Evolutionary conservation across 2,329 filamentous ascomycete genomes (phyloP).

Genomic region (Gliomastix tumulicola): DNA sequence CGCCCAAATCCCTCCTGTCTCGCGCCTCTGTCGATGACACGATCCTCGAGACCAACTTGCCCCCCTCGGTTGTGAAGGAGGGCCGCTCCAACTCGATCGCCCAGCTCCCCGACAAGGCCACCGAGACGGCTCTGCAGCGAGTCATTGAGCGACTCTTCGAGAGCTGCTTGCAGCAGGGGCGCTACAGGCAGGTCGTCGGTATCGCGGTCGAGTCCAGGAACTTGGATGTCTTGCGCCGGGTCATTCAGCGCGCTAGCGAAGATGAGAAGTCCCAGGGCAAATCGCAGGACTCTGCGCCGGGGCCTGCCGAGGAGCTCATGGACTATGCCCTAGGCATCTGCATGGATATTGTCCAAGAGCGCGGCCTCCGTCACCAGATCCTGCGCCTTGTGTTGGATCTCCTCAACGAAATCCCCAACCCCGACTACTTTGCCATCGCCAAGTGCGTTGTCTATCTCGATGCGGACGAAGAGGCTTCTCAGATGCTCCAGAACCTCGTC

Average conservation of each 20-base stretch:
- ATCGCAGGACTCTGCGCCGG: conserved; percentile 36
- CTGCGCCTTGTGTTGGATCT: conserved; percentile 87
- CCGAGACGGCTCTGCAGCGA: conserved; percentile 71
- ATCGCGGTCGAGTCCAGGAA: conserved; percentile 95
- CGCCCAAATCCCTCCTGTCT: conserved; percentile 91
- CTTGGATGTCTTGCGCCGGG: conserved; percentile 75
- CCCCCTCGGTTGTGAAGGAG: conserved; percentile 40
- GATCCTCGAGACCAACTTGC: conserved; percentile 51
- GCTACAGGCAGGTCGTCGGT: conserved; percentile 92
- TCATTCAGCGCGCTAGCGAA: conserved; percentile 83
- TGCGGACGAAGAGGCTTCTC: conserved; percentile 82
- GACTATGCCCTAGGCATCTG: conserved; percentile 94
- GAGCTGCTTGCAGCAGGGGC: conserved; percentile 75
- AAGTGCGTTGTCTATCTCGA: conserved; percentile 96
- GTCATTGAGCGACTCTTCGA: conserved; percentile 90
- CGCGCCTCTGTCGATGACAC: conserved; percentile 64
- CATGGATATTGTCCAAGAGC: conserved; percentile 96
- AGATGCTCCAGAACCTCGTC: conserved; percentile 76
- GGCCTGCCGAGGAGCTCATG: conserved; percentile 84
- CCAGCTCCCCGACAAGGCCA: conserved; percentile 59
- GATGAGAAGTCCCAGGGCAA: conserved; percentile 64
- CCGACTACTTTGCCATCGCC: conserved; percentile 96
- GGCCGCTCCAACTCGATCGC: conserved; percentile 54
- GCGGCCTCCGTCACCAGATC: conserved; percentile 76
- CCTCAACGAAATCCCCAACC: conserved; percentile 84